A percentile compares a stretch with the other conserved stretches of the same genome.
Evolutionary conservation across 192 early-diverging fungal species (phyloP).

Genomic region (Radiomyces spectabilis): DNA sequence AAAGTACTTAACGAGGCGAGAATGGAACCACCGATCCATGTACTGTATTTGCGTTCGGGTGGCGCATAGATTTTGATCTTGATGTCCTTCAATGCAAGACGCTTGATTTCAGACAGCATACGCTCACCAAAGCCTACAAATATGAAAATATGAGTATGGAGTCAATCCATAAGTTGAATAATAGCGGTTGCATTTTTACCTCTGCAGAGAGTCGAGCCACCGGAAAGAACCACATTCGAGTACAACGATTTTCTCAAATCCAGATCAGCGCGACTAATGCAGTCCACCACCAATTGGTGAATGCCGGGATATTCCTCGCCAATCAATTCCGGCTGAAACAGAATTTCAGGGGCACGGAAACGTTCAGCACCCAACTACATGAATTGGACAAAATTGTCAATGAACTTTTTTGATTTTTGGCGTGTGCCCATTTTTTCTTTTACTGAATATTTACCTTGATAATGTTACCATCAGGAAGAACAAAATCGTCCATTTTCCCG

Average conservation of each 20-base stretch:
- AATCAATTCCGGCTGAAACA: constrained; percentile 92
- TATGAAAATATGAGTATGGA: background rate
- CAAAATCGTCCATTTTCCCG: constrained; percentile 71
- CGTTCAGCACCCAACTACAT: constrained; percentile 84
- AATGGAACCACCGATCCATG: constrained; percentile 98
- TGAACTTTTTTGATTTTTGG: too few species aligned
- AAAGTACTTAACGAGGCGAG: constrained; percentile 94
- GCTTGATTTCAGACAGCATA: constrained; percentile 83
- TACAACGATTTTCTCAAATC: constrained; percentile 88
- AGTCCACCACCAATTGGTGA: constrained; percentile 89
- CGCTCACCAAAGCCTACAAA: constrained; percentile 84
- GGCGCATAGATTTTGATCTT: constrained; percentile 98
- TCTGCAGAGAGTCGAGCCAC: constrained; percentile 88
- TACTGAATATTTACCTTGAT: constrained; percentile 57
- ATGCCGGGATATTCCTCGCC: constrained; percentile 91
- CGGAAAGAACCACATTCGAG: constrained; percentile 90
- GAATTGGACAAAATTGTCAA: background rate
- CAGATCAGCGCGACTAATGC: constrained; percentile 90
- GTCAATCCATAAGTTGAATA: background rate
- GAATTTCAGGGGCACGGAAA: constrained; percentile 91
- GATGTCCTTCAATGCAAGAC: constrained; percentile 83
- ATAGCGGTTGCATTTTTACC: background rate
- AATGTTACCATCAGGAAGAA: constrained; percentile 74
- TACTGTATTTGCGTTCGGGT: constrained; percentile 96
- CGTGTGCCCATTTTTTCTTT: too few species aligned